Evolutionary conservation across 768 basidiomycete species (phyloP), one percentile per base, ranked within the genome.

Genomic region (Lentinula sp.): DNA sequence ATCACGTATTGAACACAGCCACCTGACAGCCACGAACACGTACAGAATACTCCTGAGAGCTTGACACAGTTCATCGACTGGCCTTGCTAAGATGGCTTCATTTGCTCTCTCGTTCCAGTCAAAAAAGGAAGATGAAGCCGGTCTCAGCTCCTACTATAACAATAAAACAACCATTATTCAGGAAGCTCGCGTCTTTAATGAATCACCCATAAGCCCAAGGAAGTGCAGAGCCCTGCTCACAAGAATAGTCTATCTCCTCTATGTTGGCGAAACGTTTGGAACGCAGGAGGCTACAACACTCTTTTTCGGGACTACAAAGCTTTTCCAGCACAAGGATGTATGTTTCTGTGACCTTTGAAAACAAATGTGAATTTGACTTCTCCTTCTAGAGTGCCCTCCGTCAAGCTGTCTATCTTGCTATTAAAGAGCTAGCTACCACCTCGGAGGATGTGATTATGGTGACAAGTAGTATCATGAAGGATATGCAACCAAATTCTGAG

Each of bases 361-460:
- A 57, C 46, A 37, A 37, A 61, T 20, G 28, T 49, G 61, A 64
- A 23, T 61, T 45, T 23, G 49, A 50, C 15, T 37, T 36, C 51
- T 60, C 45, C 18, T 57, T 62, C 16, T 74, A 98, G 95, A 89
- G 88, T 68, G 95, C 95, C 9, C 80, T 99, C 63, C 87, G 97
- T 61, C 97, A 99, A 74, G 95, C 95, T 79, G 95, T 99, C 28
- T 99, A 99, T 77, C 82, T 99, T 62, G 91, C 96, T 56, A 98
- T 99, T 79, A 99, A 98, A 79, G 97, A 99, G 74, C 83, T 99
- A 10, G 90, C 95, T 33, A 87, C 85, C 39, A 89, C 90, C n/a
- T 93, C 97, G 15, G 95, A 99, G 74, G 96, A 98, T 79, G 94
- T 98, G 33, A 97, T 99, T 67, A 99, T 99, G 94, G 95, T 98